Percentiles rank a stretch among this genome's conserved stretches.
These are phyloP conservation scores for Ceratobasidium sp. DNA, from an alignment of 1,284 basidiomycete genomes.

Conservation along the genomic window DNA sequence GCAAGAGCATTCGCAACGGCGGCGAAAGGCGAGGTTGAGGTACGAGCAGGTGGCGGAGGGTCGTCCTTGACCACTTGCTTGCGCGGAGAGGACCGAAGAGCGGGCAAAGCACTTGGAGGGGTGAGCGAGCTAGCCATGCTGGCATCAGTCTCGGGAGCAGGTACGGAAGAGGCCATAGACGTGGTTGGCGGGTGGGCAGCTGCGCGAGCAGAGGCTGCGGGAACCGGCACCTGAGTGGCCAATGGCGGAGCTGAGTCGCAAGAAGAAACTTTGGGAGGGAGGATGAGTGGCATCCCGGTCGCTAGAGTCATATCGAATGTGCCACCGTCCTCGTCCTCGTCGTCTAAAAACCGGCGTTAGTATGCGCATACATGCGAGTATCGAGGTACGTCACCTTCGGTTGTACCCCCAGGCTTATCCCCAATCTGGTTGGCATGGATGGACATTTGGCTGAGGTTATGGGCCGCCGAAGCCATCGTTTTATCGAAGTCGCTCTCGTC, in stretches of 20 bases:
- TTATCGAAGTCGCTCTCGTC: not conserved
- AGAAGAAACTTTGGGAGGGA: not conserved
- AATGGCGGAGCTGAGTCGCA: not conserved
- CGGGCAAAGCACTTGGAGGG: not conserved
- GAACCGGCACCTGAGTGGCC: too few species aligned
- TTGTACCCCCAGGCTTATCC: not conserved
- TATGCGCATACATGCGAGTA: not conserved
- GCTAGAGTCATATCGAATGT: not conserved
- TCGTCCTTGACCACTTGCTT: not conserved
- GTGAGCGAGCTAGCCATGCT: not conserved
- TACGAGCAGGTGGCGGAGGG: too few species aligned
- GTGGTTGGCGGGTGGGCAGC: not conserved
- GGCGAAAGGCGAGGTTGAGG: too few species aligned
- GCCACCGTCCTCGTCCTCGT: not conserved
- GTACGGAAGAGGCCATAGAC: not conserved
- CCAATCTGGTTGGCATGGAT: not conserved
- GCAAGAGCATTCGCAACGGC: too few species aligned
- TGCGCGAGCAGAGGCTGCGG: not conserved
- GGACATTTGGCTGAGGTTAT: not conserved
- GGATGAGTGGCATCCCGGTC: not conserved
- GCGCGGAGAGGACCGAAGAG: not conserved
- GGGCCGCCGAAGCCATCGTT: not conserved
- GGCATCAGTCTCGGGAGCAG: not conserved
- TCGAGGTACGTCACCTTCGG: not conserved
- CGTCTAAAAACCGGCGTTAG: not conserved